Conservation (phyloP, 1,284 basidiomycete species). For the Xerocomus nothofagi region DNA sequence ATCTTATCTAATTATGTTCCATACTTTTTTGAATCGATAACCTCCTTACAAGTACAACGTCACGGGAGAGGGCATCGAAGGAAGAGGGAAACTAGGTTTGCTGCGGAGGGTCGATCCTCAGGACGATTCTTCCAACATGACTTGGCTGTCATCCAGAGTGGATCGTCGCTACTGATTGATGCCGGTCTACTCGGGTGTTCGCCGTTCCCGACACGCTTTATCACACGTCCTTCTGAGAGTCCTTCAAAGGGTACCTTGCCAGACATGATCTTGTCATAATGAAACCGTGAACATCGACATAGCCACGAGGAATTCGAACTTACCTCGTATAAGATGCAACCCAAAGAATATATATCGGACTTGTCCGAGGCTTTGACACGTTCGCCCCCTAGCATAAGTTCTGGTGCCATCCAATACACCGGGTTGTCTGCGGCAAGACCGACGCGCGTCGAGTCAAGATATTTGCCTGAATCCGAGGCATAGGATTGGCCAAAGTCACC, state of each 20-base stretch:
- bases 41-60: not conserved
- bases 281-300: not conserved
- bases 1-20: constrained; percentile 22
- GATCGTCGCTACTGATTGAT: constrained; percentile 8
- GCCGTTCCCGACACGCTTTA: not conserved
- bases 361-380: constrained; percentile 15
- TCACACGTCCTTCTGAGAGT: not conserved
- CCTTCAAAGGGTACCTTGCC: constrained; percentile 25
- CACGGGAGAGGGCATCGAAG: not conserved
- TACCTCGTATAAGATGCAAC: constrained; percentile 35
- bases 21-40: constrained; percentile 11
- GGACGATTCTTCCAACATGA: constrained; percentile 15
- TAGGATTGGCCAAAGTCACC: constrained; percentile 39
- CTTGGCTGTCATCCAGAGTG: constrained; percentile 15
- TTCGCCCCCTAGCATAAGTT: constrained; percentile 19
- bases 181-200: constrained; percentile 11
- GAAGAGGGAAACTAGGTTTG: constrained; percentile 2
- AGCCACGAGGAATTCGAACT: not conserved
- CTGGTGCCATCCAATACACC: constrained; percentile 31
- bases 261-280: constrained; percentile 24
- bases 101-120: constrained; percentile 19
- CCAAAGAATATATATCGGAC: constrained; percentile 33
- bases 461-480: constrained; percentile 25
- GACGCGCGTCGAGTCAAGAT: constrained; percentile 29
- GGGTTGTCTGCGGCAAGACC: constrained; percentile 18